Evolutionary conservation across 768 basidiomycete species (phyloP), one percentile per base, ranked within the genome.

Genomic region (Suillus paluster): DNA sequence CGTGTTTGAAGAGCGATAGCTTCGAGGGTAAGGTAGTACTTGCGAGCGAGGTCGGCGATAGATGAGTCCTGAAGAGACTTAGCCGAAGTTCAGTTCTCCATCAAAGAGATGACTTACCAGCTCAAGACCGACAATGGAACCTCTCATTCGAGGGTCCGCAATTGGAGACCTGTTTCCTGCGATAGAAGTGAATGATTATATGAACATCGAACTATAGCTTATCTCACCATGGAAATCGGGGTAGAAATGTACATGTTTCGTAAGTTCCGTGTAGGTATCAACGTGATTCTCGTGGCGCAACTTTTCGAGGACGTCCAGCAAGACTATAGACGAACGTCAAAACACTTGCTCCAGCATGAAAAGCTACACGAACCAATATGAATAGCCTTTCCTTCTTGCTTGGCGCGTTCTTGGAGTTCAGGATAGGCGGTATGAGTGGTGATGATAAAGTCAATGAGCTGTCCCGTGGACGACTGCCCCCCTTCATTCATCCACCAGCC

Each of bases 401-500:
- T 84, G 0, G 88, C 88, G 11, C 83, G 68, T 60, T 88, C 83
- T 50, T 88, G 78, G 25, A 97, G 86, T 61, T 86, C 82, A 10
- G 81, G 73, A 67, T 93, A 93, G 1, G 97, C 93, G 4, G 92
- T 86, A 70, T 99, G 97, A 0, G 93, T 98, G 11, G 87, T 93
- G 62, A 99, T 84, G 71, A 96, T 90, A 73, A 97, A 98, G 70
- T 99, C 94, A 59, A 99, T 95, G 10, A 99, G 83, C 88, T 72
- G 56, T n/a, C 97, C 97, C 0, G 97, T 99, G 1, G 95, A 96
- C 9, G 95, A 97, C 76, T 99, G 97, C 2, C 97, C 97, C 42
- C 97, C 97, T 77, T 99, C 97, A 70, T 96, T 99, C 95, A 98
- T 97, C 97, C 97, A 99, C 90, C 94, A 96, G 19, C 90, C 94